Percentiles rank a stretch among this genome's conserved stretches.
phyloP scores from a whole-genome alignment of 371 early-diverging fungal genomes.

The Mortierella sp. region DNA sequence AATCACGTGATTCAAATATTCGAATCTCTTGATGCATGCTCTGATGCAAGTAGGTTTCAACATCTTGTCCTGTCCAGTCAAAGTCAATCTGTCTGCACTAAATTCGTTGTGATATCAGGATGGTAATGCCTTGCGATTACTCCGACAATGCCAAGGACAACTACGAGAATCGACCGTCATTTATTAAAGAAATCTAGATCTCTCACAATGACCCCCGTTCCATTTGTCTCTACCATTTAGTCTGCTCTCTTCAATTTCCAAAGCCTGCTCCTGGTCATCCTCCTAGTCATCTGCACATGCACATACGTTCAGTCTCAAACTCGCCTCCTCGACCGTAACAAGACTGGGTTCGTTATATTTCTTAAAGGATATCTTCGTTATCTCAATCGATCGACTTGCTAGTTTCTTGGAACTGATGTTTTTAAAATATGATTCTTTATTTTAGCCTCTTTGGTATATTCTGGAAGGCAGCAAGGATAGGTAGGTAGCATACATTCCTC shows the following conservation, averaged over 20 bases:
- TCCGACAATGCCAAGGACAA: background rate
- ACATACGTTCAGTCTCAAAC: constrained; percentile 84
- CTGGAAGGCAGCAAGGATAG: constrained; percentile 93
- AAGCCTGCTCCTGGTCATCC: constrained; percentile 79
- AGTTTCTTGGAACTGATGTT: background rate
- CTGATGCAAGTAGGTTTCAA: no score
- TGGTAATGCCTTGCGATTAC: constrained; percentile 12
- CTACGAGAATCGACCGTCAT: background rate
- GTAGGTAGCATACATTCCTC: constrained; percentile 33
- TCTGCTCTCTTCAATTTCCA: constrained; percentile 90
- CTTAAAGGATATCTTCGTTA: background rate
- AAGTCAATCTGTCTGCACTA: no score
- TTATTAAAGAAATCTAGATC: background rate
- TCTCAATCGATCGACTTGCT: background rate
- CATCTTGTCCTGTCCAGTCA: no score
- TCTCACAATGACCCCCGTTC: background rate
- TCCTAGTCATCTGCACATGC: constrained; percentile 87
- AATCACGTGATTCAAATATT: no score
- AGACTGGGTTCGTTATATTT: constrained; percentile 63
- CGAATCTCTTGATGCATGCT: no score
- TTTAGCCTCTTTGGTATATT: constrained; percentile 82
- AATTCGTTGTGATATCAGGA: constrained; percentile 13
- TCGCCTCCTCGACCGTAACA: constrained; percentile 77
- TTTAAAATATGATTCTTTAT: background rate
- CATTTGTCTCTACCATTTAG: constrained; percentile 43